Evolutionary conservation across 306 rosid species (phyloP).

Genomic region (Astragalus membranaceus): DNA sequence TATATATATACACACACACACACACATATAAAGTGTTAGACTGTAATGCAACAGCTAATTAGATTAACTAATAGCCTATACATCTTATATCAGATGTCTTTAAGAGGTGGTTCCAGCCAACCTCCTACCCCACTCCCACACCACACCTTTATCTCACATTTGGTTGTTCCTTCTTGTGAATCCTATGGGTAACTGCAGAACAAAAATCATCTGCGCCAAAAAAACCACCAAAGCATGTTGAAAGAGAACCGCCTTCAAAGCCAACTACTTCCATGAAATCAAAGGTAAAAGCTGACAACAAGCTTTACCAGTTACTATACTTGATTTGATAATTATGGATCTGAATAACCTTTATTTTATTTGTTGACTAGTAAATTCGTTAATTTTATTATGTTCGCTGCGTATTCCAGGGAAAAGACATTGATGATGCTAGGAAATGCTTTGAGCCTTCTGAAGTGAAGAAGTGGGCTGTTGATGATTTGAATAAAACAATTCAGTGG

Average conservation of each 20-base stretch:
- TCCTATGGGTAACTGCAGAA: constrained; percentile 33
- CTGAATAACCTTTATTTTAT: not conserved
- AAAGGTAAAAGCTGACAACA: constrained; percentile 37
- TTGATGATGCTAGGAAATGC: constrained; percentile 24
- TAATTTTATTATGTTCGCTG: not conserved
- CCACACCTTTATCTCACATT: not conserved
- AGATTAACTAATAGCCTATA: not conserved
- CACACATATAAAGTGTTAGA: too few relatives aligned
- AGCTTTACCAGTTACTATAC: not conserved
- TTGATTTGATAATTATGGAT: constrained; percentile 1
- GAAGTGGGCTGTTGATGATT: constrained; percentile 75
- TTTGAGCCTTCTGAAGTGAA: constrained; percentile 60
- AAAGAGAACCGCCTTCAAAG: constrained; percentile 37
- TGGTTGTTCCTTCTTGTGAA: constrained; percentile 5
- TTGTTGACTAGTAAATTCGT: not conserved
- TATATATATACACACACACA: too few relatives aligned
- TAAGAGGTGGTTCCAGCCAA: not conserved
- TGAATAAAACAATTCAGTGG: constrained; percentile 69
- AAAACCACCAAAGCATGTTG: constrained; percentile 37
- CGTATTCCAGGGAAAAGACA: constrained; percentile 41
- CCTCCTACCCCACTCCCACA: not conserved
- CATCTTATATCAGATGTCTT: not conserved
- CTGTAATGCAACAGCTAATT: not conserved
- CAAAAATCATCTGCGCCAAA: constrained; percentile 27
- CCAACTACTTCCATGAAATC: constrained; percentile 28